Percentiles rank a stretch among this genome's conserved stretches.
phyloP scores from a whole-genome alignment of 2,329 filamentous ascomycete species.

The Botryotinia convoluta region DNA sequence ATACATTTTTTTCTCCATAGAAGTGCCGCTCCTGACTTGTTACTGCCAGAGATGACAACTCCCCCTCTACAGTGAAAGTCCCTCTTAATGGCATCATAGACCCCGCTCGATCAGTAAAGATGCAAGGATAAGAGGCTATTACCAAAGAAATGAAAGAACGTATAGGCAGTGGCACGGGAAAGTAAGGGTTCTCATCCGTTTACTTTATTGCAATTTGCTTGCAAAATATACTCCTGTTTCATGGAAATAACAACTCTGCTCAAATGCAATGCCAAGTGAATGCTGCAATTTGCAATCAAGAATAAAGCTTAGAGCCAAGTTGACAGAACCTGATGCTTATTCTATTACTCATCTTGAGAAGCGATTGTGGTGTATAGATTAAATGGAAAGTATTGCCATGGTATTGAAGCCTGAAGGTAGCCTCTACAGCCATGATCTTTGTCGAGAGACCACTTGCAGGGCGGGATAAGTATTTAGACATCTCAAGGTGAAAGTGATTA shows the following conservation, averaged over 20 bases:
- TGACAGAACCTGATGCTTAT: background rate
- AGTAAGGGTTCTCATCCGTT: background rate
- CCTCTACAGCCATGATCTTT: background rate
- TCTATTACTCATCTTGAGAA: background rate
- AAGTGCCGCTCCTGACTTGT: background rate
- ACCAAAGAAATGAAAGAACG: background rate
- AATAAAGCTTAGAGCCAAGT: background rate
- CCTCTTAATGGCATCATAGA: background rate
- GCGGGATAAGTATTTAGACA: background rate
- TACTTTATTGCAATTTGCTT: background rate
- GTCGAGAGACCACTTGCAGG: background rate
- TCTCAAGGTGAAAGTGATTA: background rate
- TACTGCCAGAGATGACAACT: background rate
- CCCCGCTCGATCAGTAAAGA: background rate
- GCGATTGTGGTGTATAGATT: background rate
- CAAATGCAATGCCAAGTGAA: no score
- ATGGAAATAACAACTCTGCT: no score
- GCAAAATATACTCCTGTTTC: no score
- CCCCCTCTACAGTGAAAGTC: background rate
- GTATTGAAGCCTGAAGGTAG: background rate
- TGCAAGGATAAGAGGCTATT: background rate
- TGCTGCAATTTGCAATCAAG: background rate
- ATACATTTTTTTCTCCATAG: background rate
- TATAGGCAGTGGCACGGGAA: background rate
- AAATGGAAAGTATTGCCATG: background rate